Evolutionary conservation across 345 rosid species (phyloP).

Genomic region (Populus pruinosa): DNA sequence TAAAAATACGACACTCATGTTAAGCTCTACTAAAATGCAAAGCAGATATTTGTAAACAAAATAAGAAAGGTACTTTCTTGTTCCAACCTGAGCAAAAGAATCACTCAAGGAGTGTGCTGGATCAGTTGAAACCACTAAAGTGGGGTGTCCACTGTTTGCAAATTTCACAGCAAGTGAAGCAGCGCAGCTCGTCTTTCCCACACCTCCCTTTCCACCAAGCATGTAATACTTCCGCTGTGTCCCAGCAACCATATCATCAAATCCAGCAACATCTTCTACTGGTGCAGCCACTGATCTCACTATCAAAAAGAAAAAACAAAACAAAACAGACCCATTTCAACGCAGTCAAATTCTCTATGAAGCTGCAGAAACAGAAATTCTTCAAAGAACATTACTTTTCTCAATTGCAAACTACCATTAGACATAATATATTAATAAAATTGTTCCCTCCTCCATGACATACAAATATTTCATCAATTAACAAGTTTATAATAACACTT

Average conservation of each 20-base stretch:
- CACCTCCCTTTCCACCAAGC: slow-evolving; percentile 99
- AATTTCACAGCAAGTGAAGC: slow-evolving; percentile 96
- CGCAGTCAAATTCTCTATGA: neutral
- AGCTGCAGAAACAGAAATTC: neutral
- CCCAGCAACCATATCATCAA: slow-evolving; percentile 85
- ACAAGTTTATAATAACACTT: neutral
- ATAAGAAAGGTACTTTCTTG: neutral
- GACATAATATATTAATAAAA: neutral
- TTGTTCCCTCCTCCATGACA: neutral
- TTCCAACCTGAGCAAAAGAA: slow-evolving; percentile 85
- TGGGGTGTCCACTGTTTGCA: slow-evolving; percentile 93
- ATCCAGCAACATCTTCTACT: slow-evolving; percentile 62
- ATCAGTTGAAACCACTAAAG: slow-evolving; percentile 96
- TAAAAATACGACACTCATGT: neutral
- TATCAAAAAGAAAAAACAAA: slow-evolving; percentile 28
- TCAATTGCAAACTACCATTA: neutral
- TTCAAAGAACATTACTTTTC: neutral
- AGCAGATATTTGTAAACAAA: slow-evolving; percentile 7
- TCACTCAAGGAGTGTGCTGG: slow-evolving; percentile 97
- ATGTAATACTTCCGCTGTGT: slow-evolving; percentile 86
- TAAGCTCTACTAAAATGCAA: neutral
- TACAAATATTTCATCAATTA: neutral
- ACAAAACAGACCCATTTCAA: neutral
- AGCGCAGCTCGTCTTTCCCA: slow-evolving; percentile 96
- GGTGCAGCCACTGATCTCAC: slow-evolving; percentile 86